phyloP scores from a whole-genome alignment of 2,329 filamentous ascomycete species.

The Orbilia blumenaviensis region DNA sequence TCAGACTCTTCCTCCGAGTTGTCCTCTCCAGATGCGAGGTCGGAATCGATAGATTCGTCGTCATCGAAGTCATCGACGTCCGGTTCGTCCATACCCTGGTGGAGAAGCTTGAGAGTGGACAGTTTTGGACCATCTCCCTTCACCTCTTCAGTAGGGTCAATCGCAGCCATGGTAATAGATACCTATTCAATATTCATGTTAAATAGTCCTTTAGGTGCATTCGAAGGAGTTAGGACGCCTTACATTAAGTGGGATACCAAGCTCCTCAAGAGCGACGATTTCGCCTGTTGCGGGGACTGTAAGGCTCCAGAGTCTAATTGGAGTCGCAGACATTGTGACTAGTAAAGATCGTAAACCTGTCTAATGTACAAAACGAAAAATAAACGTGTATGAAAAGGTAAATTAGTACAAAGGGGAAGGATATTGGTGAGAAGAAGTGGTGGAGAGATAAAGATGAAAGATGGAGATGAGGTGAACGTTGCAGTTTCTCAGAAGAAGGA shows the following conservation, averaged over 20 bases:
- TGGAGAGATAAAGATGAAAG: background rate
- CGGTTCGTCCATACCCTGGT: conserved; percentile 69
- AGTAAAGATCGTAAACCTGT: background rate
- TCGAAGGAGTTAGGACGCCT: conserved; percentile 11
- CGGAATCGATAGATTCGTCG: conserved; percentile 70
- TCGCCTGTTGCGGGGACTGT: conserved; percentile 86
- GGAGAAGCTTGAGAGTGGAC: conserved; percentile 90
- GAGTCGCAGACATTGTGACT: conserved; percentile 58
- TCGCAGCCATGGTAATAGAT: conserved; percentile 97
- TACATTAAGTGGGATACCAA: conserved; percentile 40
- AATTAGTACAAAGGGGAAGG: conserved; percentile 56
- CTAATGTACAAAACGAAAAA: conserved; percentile 48
- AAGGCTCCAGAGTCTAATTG: conserved; percentile 88
- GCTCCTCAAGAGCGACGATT: conserved; percentile 77
- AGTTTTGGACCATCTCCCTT: conserved; percentile 72
- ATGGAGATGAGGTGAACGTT: conserved; percentile 53
- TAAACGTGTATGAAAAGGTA: conserved; percentile 14
- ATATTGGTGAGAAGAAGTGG: conserved; percentile 29
- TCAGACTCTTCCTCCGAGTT: conserved; percentile 65
- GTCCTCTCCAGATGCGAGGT: conserved; percentile 66
- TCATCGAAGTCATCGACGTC: conserved; percentile 68
- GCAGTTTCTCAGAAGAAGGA: conserved; percentile 35
- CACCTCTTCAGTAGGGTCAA: conserved; percentile 83
- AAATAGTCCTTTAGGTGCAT: background rate
- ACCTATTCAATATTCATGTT: conserved; percentile 69